Evolutionary conservation across 179 eudicot genomes (phyloP), one percentile per base, ranked within the genome.

Genomic region (Amaranthus tricolor): DNA sequence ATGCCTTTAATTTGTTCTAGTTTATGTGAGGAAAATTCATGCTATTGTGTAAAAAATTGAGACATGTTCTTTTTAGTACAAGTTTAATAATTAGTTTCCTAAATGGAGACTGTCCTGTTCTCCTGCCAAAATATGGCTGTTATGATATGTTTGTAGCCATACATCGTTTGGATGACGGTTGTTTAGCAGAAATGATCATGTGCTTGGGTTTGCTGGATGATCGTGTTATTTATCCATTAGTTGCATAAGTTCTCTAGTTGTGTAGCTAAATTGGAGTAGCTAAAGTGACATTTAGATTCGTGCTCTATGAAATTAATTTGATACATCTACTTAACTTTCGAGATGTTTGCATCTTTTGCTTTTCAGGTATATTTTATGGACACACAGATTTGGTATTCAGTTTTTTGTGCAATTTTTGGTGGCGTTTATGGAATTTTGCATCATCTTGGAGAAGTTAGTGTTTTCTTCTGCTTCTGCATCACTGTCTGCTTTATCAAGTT

Each of bases 301-400:
- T 40, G 13, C 19, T 16, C 7, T 8, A 65, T 48, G 6, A 69
- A 48, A 59, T 20, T 49, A 68, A 8, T 52, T 40, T 31, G 55
- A 49, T 14, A 62, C 6, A 1, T 50, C 9, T 72, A 19, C n/a
- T 16, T 73, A 17, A 24, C 4, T 44, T 67, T 16, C 53, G 16
- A 66, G 44, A 19, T 10, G 43, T n/a, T 54, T 17, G 65, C 7
- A 75, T 51, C 20, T 24, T 68, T 68, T 52, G 45, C 3, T 48
- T 58, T 84, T 76, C 80, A 96, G 99, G 92, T 96, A 60, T 96
- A 91, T 78, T 91, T 96, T 83, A 96, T 96, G 99, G 99, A 96
- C 78, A 82, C 88, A 52, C 99, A 96, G 81, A 93, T 96, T 67
- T 96, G 99, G 99, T 96, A 96, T 88, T 96, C 99, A 71, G 92